A percentile compares a stretch with the other conserved stretches of the same genome.
These are phyloP conservation scores for Monosporozyma aerobia DNA, from an alignment of 805 yeast species.

Conservation along the genomic window DNA sequence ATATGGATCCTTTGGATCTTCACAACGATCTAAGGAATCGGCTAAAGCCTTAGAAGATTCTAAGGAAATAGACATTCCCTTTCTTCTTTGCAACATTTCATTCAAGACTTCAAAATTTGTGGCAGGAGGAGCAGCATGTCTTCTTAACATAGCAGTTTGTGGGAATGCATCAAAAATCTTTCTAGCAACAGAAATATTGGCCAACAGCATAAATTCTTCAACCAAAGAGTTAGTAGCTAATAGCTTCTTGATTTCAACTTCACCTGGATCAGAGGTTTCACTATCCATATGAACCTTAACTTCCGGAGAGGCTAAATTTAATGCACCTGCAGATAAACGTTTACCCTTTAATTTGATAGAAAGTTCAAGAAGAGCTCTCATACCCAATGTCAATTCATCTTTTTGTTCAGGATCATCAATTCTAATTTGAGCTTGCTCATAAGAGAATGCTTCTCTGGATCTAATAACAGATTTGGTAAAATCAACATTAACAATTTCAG, in stretches of 20 bases:
- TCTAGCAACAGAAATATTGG: constrained; percentile 91
- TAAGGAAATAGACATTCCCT: constrained; percentile 62
- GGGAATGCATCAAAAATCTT: constrained; percentile 90
- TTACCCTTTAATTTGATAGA: constrained; percentile 79
- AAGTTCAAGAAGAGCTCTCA: constrained; percentile 70
- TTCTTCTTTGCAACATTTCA: constrained; percentile 78
- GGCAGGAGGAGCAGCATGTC: constrained; percentile 96
- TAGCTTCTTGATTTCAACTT: constrained; percentile 82
- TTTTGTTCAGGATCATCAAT: constrained; percentile 69
- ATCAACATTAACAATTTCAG: constrained; percentile 69
- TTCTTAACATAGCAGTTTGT: constrained; percentile 95
- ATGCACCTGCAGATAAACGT: constrained; percentile 90
- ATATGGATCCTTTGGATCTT: constrained; percentile 74
- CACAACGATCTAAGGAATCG: constrained; percentile 83
- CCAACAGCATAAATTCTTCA: constrained; percentile 96
- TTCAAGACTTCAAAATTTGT: constrained; percentile 84
- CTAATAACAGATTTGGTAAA: constrained; percentile 82
- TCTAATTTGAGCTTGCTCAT: constrained; percentile 84
- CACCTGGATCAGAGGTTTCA: constrained; percentile 94
- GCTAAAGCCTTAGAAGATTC: constrained; percentile 89
- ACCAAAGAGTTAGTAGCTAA: constrained; percentile 91
- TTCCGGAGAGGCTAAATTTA: constrained; percentile 94
- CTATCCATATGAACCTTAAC: constrained; percentile 95
- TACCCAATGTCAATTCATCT: constrained; percentile 82
- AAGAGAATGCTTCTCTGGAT: constrained; percentile 90